These are phyloP conservation scores for Penicillium canariense DNA, from an alignment of 495 filamentous ascomycete genomes.

Conservation along the genomic window DNA sequence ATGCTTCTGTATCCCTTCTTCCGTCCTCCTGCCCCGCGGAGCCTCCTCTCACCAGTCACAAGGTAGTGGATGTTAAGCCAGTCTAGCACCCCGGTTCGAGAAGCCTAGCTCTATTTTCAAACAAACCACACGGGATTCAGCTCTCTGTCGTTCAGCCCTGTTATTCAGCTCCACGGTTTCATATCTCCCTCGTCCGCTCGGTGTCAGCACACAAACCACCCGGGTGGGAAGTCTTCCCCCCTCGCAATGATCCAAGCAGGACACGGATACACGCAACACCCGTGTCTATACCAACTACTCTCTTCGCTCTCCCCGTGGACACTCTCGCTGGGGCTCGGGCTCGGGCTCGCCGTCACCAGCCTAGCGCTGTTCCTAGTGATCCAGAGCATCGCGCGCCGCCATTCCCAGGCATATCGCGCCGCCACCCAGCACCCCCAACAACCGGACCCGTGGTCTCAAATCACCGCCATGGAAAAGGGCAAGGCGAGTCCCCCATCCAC, in stretches of 20 bases:
- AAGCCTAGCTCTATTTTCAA: not conserved
- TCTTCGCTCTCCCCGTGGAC: not conserved
- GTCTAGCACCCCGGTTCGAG: not conserved
- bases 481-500: slow-evolving; percentile 1
- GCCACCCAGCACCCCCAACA: not conserved
- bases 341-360: not conserved
- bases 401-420: not conserved
- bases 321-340: not conserved
- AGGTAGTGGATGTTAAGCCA: not conserved
- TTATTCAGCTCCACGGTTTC: not conserved
- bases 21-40: not conserved
- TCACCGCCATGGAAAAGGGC: slow-evolving; percentile 23
- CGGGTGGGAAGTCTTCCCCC: not conserved
- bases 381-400: not conserved
- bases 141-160: not conserved
- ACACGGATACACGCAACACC: slow-evolving; percentile 3
- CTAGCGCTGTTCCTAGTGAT: not conserved
- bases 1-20: not conserved
- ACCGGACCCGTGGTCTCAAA: not conserved
- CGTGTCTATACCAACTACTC: not conserved
- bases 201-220: not conserved
- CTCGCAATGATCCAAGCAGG: not conserved
- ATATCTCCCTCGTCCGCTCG: not conserved
- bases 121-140: not conserved
- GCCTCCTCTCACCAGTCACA: not conserved